Conservation (phyloP, 1,284 basidiomycete species). For the Trametes polyzona region DNA sequence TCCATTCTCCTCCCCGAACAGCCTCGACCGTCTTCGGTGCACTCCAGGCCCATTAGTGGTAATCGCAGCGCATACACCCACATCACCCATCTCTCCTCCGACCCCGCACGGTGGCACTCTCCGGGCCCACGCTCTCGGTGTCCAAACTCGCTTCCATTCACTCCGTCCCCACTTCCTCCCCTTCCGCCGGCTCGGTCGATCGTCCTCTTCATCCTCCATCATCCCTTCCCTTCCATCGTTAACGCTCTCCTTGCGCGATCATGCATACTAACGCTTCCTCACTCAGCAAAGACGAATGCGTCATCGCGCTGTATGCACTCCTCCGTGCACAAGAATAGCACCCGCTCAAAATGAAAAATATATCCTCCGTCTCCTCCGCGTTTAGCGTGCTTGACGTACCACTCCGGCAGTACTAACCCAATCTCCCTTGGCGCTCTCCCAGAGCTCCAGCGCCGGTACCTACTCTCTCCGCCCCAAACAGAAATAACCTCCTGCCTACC, state of each 20-base stretch:
- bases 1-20: neutral
- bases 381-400: neutral
- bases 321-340: neutral
- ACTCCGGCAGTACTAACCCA: neutral
- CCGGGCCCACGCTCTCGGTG: neutral
- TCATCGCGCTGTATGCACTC: neutral
- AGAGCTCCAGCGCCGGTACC: too few species aligned
- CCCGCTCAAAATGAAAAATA: too few species aligned
- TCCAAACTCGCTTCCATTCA: neutral
- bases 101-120: neutral
- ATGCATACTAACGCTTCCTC: neutral
- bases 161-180: too few species aligned
- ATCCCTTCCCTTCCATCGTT: too few species aligned
- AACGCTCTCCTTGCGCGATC: too few species aligned
- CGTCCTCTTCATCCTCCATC: too few species aligned
- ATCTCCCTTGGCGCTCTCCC: neutral
- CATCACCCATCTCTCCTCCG: neutral
- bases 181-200: too few species aligned
- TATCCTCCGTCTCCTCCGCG: neutral
- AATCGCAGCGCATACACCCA: neutral
- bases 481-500: too few species aligned
- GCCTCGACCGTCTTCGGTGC: neutral
- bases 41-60: neutral
- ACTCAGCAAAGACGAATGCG: neutral
- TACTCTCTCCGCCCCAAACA: too few species aligned